A percentile compares a stretch with the other conserved stretches of the same genome.
phyloP scores from a whole-genome alignment of 768 basidiomycete species.

The Auriscalpium orientale region DNA sequence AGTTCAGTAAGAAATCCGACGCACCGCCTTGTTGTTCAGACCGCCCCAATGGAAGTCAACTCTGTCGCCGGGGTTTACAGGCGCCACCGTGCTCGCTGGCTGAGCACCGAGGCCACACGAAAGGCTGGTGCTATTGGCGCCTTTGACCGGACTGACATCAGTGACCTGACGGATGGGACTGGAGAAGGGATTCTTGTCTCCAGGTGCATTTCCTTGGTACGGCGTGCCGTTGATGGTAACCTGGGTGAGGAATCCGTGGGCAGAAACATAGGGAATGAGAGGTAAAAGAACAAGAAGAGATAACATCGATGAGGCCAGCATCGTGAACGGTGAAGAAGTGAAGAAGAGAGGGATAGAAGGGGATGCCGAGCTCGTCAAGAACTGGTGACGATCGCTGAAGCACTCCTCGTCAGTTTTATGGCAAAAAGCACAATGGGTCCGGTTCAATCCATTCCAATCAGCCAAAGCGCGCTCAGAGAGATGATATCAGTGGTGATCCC shows the following conservation, averaged over 20 bases:
- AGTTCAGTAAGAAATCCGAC: no score
- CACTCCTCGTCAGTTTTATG: no score
- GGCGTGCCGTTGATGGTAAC: constrained; percentile 10
- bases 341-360: neutral
- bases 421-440: no score
- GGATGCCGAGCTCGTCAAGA: no score
- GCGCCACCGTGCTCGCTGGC: constrained; percentile 37
- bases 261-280: constrained; percentile 5
- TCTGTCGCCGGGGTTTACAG: constrained; percentile 48
- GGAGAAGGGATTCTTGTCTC: neutral
- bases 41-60: constrained; percentile 47
- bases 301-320: neutral
- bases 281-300: constrained; percentile 16
- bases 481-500: no score
- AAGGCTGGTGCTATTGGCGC: constrained; percentile 40
- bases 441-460: no score
- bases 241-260: constrained; percentile 9
- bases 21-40: constrained; percentile 19
- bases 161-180: constrained; percentile 33
- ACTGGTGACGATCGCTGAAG: no score
- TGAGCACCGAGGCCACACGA: constrained; percentile 53
- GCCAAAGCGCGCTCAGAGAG: no score
- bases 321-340: constrained; percentile 1
- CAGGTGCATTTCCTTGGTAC: constrained; percentile 11
- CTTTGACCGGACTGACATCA: constrained; percentile 39